A percentile compares a stretch with the other conserved stretches of the same genome.
These are phyloP conservation scores for Melocanna baccifera DNA, from an alignment of 176 grass and related monocot species.

Conservation along the genomic window DNA sequence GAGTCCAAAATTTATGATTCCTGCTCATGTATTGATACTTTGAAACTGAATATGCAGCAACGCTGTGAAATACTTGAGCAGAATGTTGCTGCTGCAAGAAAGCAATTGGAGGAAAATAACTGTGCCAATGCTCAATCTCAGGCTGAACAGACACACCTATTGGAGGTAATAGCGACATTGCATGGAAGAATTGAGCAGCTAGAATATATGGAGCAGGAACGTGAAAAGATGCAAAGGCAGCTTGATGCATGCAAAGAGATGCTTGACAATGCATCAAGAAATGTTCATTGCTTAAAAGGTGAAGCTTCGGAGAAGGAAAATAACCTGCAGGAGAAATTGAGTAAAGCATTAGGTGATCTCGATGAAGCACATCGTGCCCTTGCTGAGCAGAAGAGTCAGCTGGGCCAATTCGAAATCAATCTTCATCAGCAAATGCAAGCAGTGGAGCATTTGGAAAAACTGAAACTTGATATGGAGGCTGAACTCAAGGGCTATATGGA, in stretches of 20 bases:
- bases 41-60: constrained; percentile 41
- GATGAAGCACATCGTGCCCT: constrained; percentile 51
- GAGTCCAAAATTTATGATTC: constrained; percentile 45
- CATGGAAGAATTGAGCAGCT: constrained; percentile 46
- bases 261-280: constrained; percentile 42
- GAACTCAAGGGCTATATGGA: constrained; percentile 36
- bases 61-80: constrained; percentile 28
- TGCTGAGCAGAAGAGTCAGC: constrained; percentile 35
- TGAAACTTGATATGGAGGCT: constrained; percentile 31
- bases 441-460: constrained; percentile 38
- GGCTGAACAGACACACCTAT: constrained; percentile 29
- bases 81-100: constrained; percentile 19
- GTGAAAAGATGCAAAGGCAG: constrained; percentile 39
- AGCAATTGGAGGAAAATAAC: constrained; percentile 50
- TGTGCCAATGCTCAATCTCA: constrained; percentile 37
- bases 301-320: constrained; percentile 57
- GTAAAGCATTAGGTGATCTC: constrained; percentile 38
- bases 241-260: constrained; percentile 57
- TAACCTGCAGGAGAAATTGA: constrained; percentile 37
- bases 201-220: constrained; percentile 46
- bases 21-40: constrained; percentile 38
- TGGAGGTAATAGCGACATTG: constrained; percentile 33
- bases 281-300: constrained; percentile 52
- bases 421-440: constrained; percentile 39
- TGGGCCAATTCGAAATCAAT: constrained; percentile 34